These are phyloP conservation scores for Kurtzmaniella quercitrusa DNA, from an alignment of 1,139 yeast species.

Conservation along the genomic window DNA sequence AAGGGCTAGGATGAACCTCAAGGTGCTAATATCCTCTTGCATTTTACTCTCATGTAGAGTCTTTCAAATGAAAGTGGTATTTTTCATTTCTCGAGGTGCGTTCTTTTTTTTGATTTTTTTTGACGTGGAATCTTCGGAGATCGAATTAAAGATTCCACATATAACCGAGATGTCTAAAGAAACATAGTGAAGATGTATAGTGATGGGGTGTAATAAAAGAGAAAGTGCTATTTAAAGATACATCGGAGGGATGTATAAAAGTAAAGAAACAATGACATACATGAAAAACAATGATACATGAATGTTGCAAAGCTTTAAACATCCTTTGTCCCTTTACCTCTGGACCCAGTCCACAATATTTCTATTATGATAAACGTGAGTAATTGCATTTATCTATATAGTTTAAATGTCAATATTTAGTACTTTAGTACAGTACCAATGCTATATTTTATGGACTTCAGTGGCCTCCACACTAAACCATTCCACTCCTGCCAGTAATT, in stretches of 20 bases:
- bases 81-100: not conserved
- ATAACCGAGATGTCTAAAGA: not conserved
- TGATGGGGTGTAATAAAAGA: no score
- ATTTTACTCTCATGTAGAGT: not conserved
- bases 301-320: no score
- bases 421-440: not conserved
- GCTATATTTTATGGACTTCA: slow-evolving; percentile 20
- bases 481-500: slow-evolving; percentile 40
- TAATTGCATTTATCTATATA: no score
- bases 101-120: not conserved
- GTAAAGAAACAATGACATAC: no score
- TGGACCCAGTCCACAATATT: no score
- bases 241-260: no score
- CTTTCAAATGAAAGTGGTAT: not conserved
- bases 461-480: slow-evolving; percentile 51
- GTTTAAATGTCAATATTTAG: not conserved
- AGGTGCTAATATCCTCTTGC: not conserved
- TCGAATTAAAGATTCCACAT: not conserved
- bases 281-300: no score
- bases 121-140: not conserved
- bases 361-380: no score
- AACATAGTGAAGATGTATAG: no score
- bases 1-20: not conserved
- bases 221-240: no score
- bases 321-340: no score